Conservation (phyloP, 2,329 filamentous ascomycete species). For the Paracoccidioides brasiliensis region DNA sequence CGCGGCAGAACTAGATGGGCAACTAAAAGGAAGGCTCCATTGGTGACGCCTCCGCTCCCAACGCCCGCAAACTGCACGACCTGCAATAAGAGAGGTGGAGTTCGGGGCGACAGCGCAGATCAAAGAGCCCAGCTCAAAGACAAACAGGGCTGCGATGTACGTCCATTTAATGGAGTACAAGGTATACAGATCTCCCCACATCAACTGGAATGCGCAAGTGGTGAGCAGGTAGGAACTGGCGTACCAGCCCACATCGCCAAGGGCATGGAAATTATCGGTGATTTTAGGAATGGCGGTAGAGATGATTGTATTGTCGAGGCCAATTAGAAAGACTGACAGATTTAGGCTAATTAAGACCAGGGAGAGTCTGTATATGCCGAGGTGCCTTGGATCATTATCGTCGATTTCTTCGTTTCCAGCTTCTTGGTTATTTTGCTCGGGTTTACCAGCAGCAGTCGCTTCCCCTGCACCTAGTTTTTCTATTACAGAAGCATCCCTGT, state of each 20-base stretch:
- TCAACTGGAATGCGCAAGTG: constrained; percentile 9
- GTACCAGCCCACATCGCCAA: constrained; percentile 5
- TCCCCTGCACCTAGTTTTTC: not conserved
- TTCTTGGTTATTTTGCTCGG: not conserved
- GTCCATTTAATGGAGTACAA: constrained; percentile 20
- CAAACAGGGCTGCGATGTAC: constrained; percentile 17
- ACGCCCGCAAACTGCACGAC: constrained; percentile 19
- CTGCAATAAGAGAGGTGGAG: constrained; percentile 19
- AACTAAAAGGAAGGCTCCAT: constrained; percentile 11
- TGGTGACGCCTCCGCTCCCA: constrained; percentile 16
- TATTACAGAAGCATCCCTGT: not conserved
- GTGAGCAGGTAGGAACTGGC: constrained; percentile 1
- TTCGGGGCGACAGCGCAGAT: constrained; percentile 19
- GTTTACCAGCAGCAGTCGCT: not conserved
- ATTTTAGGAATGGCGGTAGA: constrained; percentile 3
- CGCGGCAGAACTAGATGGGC: constrained; percentile 7
- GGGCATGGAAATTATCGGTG: constrained; percentile 1
- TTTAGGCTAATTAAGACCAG: constrained; percentile 14
- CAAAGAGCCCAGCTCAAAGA: constrained; percentile 20
- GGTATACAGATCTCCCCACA: constrained; percentile 14
- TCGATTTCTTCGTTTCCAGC: not conserved
- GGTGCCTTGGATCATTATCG: constrained; percentile 9
- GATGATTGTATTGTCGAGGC: constrained; percentile 9
- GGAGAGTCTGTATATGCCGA: constrained; percentile 8
- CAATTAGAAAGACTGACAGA: constrained; percentile 14